phyloP scores from a whole-genome alignment of 2,329 filamentous ascomycete genomes.

The Chrysosporium queenslandicum region DNA sequence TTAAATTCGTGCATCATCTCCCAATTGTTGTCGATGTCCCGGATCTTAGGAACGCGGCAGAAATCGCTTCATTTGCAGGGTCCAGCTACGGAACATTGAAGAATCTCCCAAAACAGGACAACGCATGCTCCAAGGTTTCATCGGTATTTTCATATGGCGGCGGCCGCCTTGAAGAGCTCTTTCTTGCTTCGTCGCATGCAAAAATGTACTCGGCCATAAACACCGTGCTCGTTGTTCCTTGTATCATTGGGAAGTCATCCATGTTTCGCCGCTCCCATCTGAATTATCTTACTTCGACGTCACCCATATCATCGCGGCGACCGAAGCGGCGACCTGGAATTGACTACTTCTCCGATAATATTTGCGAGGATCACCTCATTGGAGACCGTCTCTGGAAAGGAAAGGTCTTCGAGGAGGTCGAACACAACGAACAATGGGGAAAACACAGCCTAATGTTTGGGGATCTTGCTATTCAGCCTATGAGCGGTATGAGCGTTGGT shows the following conservation, averaged over 20 bases:
- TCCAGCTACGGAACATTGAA: background rate
- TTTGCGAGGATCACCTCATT: constrained; percentile 95
- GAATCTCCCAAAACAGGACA: background rate
- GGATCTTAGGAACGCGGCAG: constrained; percentile 23
- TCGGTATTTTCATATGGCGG: constrained; percentile 46
- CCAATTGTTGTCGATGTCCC: constrained; percentile 74
- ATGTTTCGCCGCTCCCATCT: constrained; percentile 95
- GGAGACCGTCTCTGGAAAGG: constrained; percentile 78
- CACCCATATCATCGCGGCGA: constrained; percentile 33
- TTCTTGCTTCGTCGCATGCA: constrained; percentile 84
- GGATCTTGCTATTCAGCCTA: constrained; percentile 82
- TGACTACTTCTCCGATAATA: constrained; percentile 89
- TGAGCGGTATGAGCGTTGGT: constrained; percentile 64
- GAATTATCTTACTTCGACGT: constrained; percentile 56
- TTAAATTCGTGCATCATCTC: constrained; percentile 92
- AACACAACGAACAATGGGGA: constrained; percentile 41
- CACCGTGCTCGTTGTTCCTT: constrained; percentile 78
- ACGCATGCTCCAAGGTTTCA: background rate
- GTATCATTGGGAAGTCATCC: constrained; percentile 92
- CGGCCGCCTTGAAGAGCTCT: constrained; percentile 83
- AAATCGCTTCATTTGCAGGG: constrained; percentile 21
- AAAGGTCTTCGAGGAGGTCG: constrained; percentile 29
- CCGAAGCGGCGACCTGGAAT: constrained; percentile 54
- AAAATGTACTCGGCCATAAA: constrained; percentile 99
- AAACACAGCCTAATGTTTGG: constrained; percentile 80